phyloP scores from a whole-genome alignment of 495 filamentous ascomycete genomes.

The Neurospora discreta region DNA sequence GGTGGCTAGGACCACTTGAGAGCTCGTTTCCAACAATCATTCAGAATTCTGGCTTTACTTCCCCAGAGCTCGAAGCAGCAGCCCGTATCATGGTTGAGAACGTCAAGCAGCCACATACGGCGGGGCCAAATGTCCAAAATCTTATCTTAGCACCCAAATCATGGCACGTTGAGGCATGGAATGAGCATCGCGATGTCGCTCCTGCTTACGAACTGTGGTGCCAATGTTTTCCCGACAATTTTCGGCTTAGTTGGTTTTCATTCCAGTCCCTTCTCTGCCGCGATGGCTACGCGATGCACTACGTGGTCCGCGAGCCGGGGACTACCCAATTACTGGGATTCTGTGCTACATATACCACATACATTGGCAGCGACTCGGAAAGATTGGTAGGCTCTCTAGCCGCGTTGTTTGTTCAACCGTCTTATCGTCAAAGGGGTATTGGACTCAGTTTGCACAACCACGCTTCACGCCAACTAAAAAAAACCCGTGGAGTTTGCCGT shows the following conservation, averaged over 20 bases:
- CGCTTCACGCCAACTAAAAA: constrained; percentile 39
- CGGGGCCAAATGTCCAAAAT: constrained; percentile 21
- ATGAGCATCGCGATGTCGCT: constrained; percentile 27
- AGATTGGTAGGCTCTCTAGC: constrained; percentile 48
- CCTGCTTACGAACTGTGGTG: constrained; percentile 40
- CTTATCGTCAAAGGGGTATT: constrained; percentile 42
- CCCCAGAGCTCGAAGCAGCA: constrained; percentile 40
- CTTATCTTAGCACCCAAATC: constrained; percentile 27
- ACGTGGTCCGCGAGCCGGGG: constrained; percentile 44
- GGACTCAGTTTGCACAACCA: constrained; percentile 47
- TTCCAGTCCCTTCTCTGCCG: constrained; percentile 45
- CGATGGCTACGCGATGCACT: constrained; percentile 51
- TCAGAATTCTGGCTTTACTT: constrained; percentile 36
- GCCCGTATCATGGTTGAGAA: constrained; percentile 43
- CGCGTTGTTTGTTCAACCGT: constrained; percentile 43
- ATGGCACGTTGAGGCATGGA: constrained; percentile 40
- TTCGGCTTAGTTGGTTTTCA: constrained; percentile 30
- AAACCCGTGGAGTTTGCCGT: constrained; percentile 41
- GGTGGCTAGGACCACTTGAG: constrained; percentile 24
- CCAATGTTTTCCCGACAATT: constrained; percentile 33
- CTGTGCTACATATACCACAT: constrained; percentile 49
- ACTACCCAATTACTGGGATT: constrained; percentile 43
- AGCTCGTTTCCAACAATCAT: constrained; percentile 36
- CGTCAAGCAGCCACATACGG: constrained; percentile 5
- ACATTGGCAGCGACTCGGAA: constrained; percentile 39